Evolutionary conservation across 179 eudicot genomes (phyloP), one percentile per base, ranked within the genome.

Genomic region (Corrigiola litoralis): DNA sequence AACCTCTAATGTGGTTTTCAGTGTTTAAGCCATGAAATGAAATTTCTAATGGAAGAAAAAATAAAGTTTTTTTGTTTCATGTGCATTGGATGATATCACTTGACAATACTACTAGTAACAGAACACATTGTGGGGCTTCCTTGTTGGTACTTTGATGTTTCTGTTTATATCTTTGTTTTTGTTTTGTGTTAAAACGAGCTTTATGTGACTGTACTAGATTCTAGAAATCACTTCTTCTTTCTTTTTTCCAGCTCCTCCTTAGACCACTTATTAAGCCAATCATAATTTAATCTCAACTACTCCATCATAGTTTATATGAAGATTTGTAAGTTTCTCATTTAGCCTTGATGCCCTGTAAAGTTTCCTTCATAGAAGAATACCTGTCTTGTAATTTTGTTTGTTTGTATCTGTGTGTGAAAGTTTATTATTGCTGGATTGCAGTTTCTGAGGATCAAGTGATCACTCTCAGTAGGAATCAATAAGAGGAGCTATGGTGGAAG

Each of bases 151-250:
- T 66, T 51, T 29, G 67, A 70, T 48, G 13, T 1, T 17, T 25
- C 59, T 75, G 63, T 51, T 17, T 80, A 60, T 63, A 65, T 57
- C 77, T 78, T 57, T 69, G 75, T 60, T 65, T 64, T 71, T 64
- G 69, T 79, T 79, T 49, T 75, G 72, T 69, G 67, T 79, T 72
- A 49, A 69, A 81, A 80, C 65, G 48, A 49, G 73, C 69, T 64
- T 54, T 79, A 61, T 83, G 78, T 85, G 82, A 78, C 28, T 81
- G 52, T 79, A 55, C 72, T 80, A 56, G 75, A 77, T 78, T 78
- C 77, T 72, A 23, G 77, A 75, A 72, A 61, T 61, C 75, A 77
- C 65, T 53, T 63, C 70, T 60, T 61, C 52, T 60, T 52, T 66
- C 63, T 61, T 53, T 69, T 59, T 54, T 61, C 21, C 45, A 13